Evolutionary conservation across 116 monocot genomes (phyloP), one percentile per base, ranked within the genome.

Genomic region (Posidonia oceanica): DNA sequence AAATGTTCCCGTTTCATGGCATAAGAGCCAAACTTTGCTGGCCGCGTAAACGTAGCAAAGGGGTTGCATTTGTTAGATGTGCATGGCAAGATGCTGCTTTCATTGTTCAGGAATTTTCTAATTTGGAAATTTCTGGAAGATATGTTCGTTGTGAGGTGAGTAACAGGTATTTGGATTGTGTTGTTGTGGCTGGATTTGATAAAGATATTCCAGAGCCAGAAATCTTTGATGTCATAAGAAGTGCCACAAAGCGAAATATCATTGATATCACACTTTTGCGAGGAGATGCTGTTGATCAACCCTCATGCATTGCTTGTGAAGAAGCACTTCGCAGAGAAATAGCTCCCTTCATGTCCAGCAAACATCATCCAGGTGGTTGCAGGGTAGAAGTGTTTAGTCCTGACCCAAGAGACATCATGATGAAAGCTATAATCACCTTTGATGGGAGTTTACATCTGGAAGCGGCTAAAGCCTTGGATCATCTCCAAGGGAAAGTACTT

Each of bases 401-500:
- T 63, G 84, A 81, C 71, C 65, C 62, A 48, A 86, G 72, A 11
- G 90, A 90, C 76, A 72, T 42, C 42, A 61, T 75, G 60, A 80
- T 86, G 81, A 93, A 68, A 73, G 90, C 93, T 64, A 37, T 71
- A 21, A 82, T 99, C 38, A 82, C 78, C 39, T 99, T 99, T 83
- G 83, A 88, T 79, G 88, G 90, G 62, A 86, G 79, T 71, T 69
- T 93, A 68, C 90, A 99, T 79, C 65, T 81, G 72, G 93, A 99
- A 76, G 99, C 88, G 64, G 93, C 93, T 63, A 93, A 84, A 65
- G 99, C 99, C 58, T 72, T 99, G 74, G 84, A 93, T 60, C 86
- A 88, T 72, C 80, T 99, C 17, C 71, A 86, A 81, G 90, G 99
- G 60, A 86, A 66, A 67, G 81, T 80, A 14, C 83, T 95, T 59